These are phyloP conservation scores for Colletotrichum sidae DNA, from an alignment of 2,329 filamentous ascomycete species.

Conservation along the genomic window DNA sequence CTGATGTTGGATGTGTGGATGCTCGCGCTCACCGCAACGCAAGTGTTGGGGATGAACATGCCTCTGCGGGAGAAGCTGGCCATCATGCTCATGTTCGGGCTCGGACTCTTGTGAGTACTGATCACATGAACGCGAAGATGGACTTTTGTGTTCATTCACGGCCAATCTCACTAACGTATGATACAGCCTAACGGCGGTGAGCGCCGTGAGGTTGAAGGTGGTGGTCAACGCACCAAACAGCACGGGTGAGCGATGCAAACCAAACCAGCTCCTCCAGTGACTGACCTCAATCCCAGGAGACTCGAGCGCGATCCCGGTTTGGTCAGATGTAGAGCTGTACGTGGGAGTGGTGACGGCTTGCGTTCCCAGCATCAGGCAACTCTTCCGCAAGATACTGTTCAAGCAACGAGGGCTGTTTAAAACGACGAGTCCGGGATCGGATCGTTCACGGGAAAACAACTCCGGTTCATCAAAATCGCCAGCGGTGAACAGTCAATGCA, in stretches of 20 bases:
- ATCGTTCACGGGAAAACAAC: too few species aligned
- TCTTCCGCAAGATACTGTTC: too few species aligned
- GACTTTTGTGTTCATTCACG: too few species aligned
- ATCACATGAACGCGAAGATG: background rate
- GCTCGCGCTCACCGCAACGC: slow-evolving; percentile 53
- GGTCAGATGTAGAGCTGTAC: slow-evolving; percentile 7
- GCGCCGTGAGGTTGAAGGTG: background rate
- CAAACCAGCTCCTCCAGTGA: background rate
- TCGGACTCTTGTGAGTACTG: slow-evolving; percentile 40
- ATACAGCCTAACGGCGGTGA: slow-evolving; percentile 13
- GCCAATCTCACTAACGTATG: background rate
- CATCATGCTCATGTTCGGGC: slow-evolving; percentile 51
- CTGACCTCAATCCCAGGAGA: background rate
- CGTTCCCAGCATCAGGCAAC: slow-evolving; percentile 1
- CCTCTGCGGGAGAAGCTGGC: slow-evolving; percentile 50
- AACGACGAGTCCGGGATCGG: too few species aligned
- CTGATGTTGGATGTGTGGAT: slow-evolving; percentile 57
- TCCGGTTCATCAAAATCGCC: too few species aligned
- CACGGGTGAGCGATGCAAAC: background rate
- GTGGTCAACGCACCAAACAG: background rate
- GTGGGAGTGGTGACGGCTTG: slow-evolving; percentile 9
- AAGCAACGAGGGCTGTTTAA: too few species aligned
- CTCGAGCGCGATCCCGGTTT: background rate
- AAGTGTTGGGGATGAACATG: slow-evolving; percentile 46
- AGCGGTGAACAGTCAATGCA: too few species aligned